A percentile compares a stretch with the other conserved stretches of the same genome.
phyloP scores from a whole-genome alignment of 78 protist genomes.

The Dictyostelium capitatum region DNA sequence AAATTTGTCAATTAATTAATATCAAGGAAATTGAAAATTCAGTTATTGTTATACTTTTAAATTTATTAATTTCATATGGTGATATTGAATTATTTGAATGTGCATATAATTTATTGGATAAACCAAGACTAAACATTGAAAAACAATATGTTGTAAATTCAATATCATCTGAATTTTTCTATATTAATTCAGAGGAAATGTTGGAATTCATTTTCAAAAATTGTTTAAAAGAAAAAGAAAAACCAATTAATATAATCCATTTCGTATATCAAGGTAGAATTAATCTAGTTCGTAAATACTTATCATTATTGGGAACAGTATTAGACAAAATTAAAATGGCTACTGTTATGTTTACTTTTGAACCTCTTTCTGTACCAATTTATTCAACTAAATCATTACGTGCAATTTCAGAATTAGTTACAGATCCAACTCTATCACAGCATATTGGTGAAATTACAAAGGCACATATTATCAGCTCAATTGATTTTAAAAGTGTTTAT shows the following conservation, averaged over 20 bases:
- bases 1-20: not conserved
- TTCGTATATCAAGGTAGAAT: not conserved
- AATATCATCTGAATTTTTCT: not conserved
- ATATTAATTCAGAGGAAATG: not conserved
- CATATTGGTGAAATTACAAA: too few species aligned
- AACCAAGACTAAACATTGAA: not conserved
- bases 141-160: too few species aligned
- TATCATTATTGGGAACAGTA: too few species aligned
- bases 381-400: too few species aligned
- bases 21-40: not conserved
- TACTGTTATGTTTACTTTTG: too few species aligned
- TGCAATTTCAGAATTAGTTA: too few species aligned
- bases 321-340: too few species aligned
- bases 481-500: too few species aligned
- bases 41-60: too few species aligned
- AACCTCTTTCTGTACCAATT: too few species aligned
- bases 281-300: not conserved
- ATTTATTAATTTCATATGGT: not conserved
- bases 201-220: not conserved
- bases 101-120: not conserved
- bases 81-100: not conserved
- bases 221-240: not conserved
- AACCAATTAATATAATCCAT: not conserved
- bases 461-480: too few species aligned
- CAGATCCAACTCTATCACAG: too few species aligned